Evolutionary conservation across 2,329 filamentous ascomycete genomes (phyloP), one percentile per base, ranked within the genome.

Genomic region (Stagonosporopsis vannaccii): DNA sequence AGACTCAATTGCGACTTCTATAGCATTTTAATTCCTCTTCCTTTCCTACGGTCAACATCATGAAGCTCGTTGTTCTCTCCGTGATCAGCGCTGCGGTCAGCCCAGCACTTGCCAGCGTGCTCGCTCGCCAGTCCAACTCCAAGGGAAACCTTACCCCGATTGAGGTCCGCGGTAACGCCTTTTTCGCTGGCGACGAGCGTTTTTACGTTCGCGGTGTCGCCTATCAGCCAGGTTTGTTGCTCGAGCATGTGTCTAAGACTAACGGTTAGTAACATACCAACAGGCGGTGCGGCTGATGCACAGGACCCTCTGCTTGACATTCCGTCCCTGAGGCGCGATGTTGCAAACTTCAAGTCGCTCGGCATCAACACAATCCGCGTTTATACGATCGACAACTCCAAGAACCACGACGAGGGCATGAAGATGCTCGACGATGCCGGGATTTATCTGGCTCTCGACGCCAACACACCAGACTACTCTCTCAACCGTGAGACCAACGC

Each of bases 281-380:
- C 33, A 75, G 73, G 78, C 85, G 73, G 73, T 63, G 73, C 73
- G 13, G 59, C 73, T 6, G 72, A 70, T 59, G 72, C 72, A 44
- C 76, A 79, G 43, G 92, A 97, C 72, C 91, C 92, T 59, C 87
- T 97, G 44, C 87, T 90, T 58, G 88, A 96, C 68, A 70, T 82
- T 28, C 76, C 78, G 4, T 77, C 82, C 70, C 94, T 93, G 83
- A 82, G 84, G 74, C 89, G 92, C 62, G 92, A 96, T 73, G 89
- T 97, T 65, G 78, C 80, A 49, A 83, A 91, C 75, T 96, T 97
- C 85, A 85, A 91, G 80, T 84, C 92, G 62, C 83, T 97, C 49
- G 92, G 92, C 32, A 82, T 97, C 79, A 97, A 97, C 82, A 92
- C 92, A 19, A 84, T 97, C 72, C 92, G 93, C 77, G 89, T 97